Base-by-base conservation (phyloP, 129 eudicot species). In the Mikania micrantha region DNA sequence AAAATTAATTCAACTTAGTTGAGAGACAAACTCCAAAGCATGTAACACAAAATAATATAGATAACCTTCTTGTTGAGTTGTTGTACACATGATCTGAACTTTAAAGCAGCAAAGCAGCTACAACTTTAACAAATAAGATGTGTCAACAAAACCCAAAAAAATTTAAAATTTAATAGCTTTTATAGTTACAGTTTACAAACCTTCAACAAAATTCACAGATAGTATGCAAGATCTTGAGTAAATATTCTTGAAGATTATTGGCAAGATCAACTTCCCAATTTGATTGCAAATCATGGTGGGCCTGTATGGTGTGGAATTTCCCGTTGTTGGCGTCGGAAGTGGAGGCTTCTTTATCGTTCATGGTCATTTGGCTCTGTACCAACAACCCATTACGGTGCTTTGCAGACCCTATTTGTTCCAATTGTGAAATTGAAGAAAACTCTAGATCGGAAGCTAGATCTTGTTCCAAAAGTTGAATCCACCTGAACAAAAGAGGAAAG, bases 211-310 rank as follows among this genome's bases (percentile, higher is more conserved):
- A 75, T 91, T 88, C 1, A 91, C 75, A 7, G 86, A 79, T 31
- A 77, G 77, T 22, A 67, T 79, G 38, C 70, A 96, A 91, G 48
- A 91, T 91, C 74, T 88, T 87, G 36, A 91, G 81, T n/a, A 91
- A 78, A 61, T 91, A 91, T 10, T 85, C 88, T 66, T 88, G 85
- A 27, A 91, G 95, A 69, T 80, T 87, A 66, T 88, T 83, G 13
- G 90, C 96, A 71, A 91, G 79, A 80, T 91, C 97, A 31, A 91
- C 90, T 12, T 78, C 89, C 95, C 95, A 91, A 72, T 91, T 91
- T 9, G 90, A 87, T 62, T 85, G 79, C 19, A 85, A 81, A 71
- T 91, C 97, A 47, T 96, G 85, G 41, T 49, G 93, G 0, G 97
- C 90, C 72, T 82, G 90, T 2, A 91, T 79, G 11, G 86, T 72